Base-by-base conservation (phyloP, 2,329 filamentous ascomycete genomes). In the Pseudopyrenochaeta lycopersici region DNA sequence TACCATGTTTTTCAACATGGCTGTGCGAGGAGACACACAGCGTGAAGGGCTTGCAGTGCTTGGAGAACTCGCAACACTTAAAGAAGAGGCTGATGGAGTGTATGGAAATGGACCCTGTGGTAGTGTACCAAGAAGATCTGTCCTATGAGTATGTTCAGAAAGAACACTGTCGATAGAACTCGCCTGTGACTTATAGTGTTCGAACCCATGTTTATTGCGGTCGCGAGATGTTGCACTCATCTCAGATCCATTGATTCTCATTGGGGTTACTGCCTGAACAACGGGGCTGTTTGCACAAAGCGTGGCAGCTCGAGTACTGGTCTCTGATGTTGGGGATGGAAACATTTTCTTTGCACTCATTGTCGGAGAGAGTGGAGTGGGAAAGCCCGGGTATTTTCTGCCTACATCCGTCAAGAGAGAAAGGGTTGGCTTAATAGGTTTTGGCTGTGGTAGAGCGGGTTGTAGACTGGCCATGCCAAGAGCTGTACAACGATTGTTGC, bases 301-400 rank as follows among this genome's bases (percentile, higher is more conserved):
- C 7, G 60, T 66, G 11, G 30, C 33, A 33, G 29, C 18, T 6
- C 41, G 42, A 29, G 58, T 64, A 44, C 52, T 61, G 17, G 18
- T 27, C 7, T 67, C 63, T 6, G 64, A 68, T 7, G 43, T 49
- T 10, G 73, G 72, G 15, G 66, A 71, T 7, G 70, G 70, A 33
- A 59, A 74, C n/a, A 60, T 21, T 6, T 58, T 54, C 29, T 66
- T 70, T 10, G 73, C 70, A n/a, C 54, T 56, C 10, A 43, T 18
- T 1, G 72, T 71, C 10, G 73, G 73, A 2, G 72, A 73, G 1
- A 70, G 45, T 4, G 71, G 67, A 7, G 49, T 70, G 6, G 68
- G 71, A 29, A 74, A 75, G 35, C 72, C 73, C 10, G 70, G 73
- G 40, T 67, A 69, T 30, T 49, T 69, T n/a, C 68, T 57, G 2